Percentiles rank a stretch among this genome's conserved stretches.
Evolutionary conservation across 345 rosid species (phyloP).

Genomic region (Arabidopsis arenosa): DNA sequence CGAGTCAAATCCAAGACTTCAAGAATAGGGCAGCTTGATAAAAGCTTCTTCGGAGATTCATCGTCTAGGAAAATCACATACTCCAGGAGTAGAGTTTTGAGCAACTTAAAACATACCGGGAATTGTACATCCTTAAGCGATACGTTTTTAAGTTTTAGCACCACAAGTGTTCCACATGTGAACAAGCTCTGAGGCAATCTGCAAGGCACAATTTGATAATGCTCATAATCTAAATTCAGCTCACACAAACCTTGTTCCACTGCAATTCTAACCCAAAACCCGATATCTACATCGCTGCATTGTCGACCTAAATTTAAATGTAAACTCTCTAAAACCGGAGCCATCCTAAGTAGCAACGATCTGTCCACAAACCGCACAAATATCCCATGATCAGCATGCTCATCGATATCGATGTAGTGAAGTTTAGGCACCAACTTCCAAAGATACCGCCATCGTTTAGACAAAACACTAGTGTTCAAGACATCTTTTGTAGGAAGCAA

Average conservation of each 20-base stretch:
- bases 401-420: not conserved
- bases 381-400: not conserved
- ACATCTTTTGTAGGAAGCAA: constrained; percentile 30
- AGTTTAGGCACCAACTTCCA: constrained; percentile 22
- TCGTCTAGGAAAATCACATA: not conserved
- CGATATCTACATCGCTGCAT: constrained; percentile 18
- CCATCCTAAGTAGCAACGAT: constrained; percentile 10
- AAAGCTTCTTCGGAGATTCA: not conserved
- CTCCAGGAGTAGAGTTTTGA: not conserved
- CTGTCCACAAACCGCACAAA: constrained; percentile 18
- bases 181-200: constrained; percentile 28
- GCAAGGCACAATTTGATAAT: not conserved
- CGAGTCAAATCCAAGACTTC: not conserved
- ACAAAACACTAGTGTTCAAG: constrained; percentile 15
- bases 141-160: not conserved
- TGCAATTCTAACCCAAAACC: constrained; percentile 18
- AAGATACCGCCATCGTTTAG: constrained; percentile 15
- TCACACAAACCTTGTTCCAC: constrained; percentile 29
- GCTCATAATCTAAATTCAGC: not conserved
- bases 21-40: constrained; percentile 23
- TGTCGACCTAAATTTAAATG: constrained; percentile 15
- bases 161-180: constrained; percentile 6
- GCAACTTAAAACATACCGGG: constrained; percentile 1
- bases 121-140: not conserved
- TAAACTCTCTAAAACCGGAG: constrained; percentile 26